Evolutionary conservation across 2,329 filamentous ascomycete genomes (phyloP), one percentile per base, ranked within the genome.

Genomic region (Lachnellula cervina): DNA sequence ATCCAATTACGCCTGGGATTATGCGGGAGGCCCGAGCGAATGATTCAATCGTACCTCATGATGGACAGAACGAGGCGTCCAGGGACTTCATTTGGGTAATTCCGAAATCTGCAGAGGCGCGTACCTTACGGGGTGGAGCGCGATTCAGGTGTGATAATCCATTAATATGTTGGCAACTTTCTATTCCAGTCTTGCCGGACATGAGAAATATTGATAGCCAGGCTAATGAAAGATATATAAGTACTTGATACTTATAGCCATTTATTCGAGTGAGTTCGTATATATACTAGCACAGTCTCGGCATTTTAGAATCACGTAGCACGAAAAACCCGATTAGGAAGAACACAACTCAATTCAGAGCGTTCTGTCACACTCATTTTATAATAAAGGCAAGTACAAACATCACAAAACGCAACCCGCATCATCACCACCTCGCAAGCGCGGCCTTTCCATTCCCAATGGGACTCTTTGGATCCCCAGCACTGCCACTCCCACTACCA

Each of bases 401-500:
- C 19, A 21, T 19, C 38, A 32, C 37, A 49, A 19, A 38, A 38
- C 50, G 28, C 37, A 42, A 45, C 25, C 23, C 4, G n/a, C 34
- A 48, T 21, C 16, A 44, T 32, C 40, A 54, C 50, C 51, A 57
- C 49, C 32, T 58, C 25, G 34, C 16, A 46, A 50, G 44, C 23
- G 32, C 48, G 40, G 34, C n/a, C 25, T 47, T 52, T 19, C 56
- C 54, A 56, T 62, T 60, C 28, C 58, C 58, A 45, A 56, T 48
- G 6, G 80, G 81, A 66, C 82, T 84, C 58, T 73, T 75, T 23
- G 79, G 77, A 63, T 82, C 80, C 50, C 74, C 71, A 37, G 74
- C 66, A 64, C 79, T 80, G n/a, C 73, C 74, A 49, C 66, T 62
- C 37, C 63, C 60, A 62, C 75, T 77, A 40, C 77, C 76, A 47